Evolutionary conservation across 2,329 filamentous ascomycete genomes (phyloP).

Genomic region (Fusarium sp.): DNA sequence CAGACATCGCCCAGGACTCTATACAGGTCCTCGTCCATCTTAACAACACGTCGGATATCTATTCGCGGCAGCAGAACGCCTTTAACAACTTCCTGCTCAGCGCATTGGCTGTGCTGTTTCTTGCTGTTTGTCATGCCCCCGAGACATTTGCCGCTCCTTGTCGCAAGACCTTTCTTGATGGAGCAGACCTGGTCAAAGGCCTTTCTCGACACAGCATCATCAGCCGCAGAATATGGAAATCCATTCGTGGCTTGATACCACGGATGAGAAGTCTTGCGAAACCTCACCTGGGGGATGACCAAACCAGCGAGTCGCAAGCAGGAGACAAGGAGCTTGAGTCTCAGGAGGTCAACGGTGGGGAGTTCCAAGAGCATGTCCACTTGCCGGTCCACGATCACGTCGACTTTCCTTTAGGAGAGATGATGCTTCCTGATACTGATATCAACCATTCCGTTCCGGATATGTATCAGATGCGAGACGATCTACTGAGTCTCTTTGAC

Average conservation of each 20-base stretch:
- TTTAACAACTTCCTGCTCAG: slow-evolving; percentile 46
- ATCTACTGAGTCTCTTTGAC: slow-evolving; percentile 50
- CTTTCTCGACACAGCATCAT: slow-evolving; percentile 47
- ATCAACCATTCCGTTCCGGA: slow-evolving; percentile 41
- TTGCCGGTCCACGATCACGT: neutral
- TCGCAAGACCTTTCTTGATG: slow-evolving; percentile 46
- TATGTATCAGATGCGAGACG: slow-evolving; percentile 49
- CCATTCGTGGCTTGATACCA: slow-evolving; percentile 48
- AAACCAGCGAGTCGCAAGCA: neutral
- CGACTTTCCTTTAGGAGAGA: slow-evolving; percentile 10
- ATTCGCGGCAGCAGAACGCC: slow-evolving; percentile 41
- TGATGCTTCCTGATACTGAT: slow-evolving; percentile 23
- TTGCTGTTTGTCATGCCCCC: slow-evolving; percentile 57
- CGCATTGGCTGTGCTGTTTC: slow-evolving; percentile 43
- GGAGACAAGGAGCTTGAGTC: neutral
- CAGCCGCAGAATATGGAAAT: slow-evolving; percentile 50
- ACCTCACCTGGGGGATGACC: slow-evolving; percentile 18
- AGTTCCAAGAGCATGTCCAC: neutral
- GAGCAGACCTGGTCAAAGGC: slow-evolving; percentile 45
- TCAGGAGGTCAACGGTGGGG: neutral
- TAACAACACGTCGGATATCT: slow-evolving; percentile 42
- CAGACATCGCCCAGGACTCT: slow-evolving; percentile 46
- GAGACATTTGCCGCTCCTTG: slow-evolving; percentile 52
- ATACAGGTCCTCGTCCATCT: slow-evolving; percentile 44
- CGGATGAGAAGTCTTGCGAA: slow-evolving; percentile 44